Evolutionary conservation across 768 basidiomycete species (phyloP).

Genomic region (Tephrocybe sp.): DNA sequence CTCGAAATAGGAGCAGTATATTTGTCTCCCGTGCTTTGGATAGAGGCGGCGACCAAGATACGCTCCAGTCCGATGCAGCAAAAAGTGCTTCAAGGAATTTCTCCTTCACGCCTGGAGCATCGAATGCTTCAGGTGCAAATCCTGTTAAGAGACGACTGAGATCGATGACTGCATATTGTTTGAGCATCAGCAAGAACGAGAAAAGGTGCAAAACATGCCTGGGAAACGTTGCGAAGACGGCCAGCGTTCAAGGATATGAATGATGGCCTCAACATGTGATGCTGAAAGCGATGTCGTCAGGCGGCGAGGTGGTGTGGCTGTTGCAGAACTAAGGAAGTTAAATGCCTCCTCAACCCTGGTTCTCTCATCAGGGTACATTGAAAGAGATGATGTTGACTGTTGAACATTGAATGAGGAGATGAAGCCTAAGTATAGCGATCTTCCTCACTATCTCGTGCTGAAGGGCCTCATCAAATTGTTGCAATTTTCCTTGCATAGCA

Average conservation of each 20-base stretch:
- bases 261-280: constrained; percentile 61
- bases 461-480: constrained; percentile 71
- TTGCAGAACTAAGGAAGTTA: constrained; percentile 51
- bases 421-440: not conserved
- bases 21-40: constrained; percentile 84
- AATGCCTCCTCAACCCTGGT: constrained; percentile 62
- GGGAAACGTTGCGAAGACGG: constrained; percentile 73
- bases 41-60: constrained; percentile 54
- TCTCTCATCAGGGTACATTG: constrained; percentile 68
- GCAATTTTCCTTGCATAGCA: constrained; percentile 79
- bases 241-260: constrained; percentile 72
- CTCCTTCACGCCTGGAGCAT: constrained; percentile 40
- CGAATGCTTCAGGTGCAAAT: constrained; percentile 56
- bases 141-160: constrained; percentile 75
- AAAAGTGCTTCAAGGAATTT: constrained; percentile 64
- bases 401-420: constrained; percentile 1
- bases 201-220: constrained; percentile 20
- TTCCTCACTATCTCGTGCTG: constrained; percentile 65
- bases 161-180: constrained; percentile 67
- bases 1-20: constrained; percentile 74
- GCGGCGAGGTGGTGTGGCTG: constrained; percentile 33
- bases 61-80: constrained; percentile 64
- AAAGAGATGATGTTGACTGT: constrained; percentile 70
- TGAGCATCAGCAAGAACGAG: not conserved
- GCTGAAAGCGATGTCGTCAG: constrained; percentile 35